Evolutionary conservation across 495 filamentous ascomycete genomes (phyloP).

Genomic region (Cudoniella acicularis): DNA sequence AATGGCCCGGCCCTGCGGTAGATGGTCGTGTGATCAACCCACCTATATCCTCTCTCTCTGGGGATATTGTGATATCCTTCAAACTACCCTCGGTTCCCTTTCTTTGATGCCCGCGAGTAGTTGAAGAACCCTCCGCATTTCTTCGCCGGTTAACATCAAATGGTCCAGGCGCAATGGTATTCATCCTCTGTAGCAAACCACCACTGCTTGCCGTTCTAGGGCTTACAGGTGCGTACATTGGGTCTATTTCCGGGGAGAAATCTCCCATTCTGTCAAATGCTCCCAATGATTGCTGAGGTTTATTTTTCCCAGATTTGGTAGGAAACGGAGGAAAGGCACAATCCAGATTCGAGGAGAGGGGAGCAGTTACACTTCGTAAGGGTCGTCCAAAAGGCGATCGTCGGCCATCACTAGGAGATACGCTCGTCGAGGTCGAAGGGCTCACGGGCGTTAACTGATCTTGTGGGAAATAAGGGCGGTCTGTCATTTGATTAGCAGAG

Average conservation of each 20-base stretch:
- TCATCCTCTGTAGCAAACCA: conserved; percentile 54
- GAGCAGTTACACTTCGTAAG: conserved; percentile 42
- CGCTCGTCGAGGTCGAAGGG: conserved; percentile 50
- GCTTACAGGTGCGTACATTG: conserved; percentile 45
- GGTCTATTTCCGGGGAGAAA: conserved; percentile 30
- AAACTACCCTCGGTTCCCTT: conserved; percentile 12
- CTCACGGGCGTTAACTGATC: conserved; percentile 61
- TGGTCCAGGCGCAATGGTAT: conserved; percentile 63
- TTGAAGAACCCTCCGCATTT: not conserved
- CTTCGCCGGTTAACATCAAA: conserved; percentile 45
- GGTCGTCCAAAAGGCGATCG: conserved; percentile 44
- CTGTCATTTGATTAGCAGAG: conserved; percentile 35
- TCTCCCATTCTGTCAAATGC: conserved; percentile 31
- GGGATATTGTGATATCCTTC: conserved; percentile 10
- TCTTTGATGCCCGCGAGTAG: conserved; percentile 15
- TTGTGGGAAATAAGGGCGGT: conserved; percentile 55
- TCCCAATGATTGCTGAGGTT: not conserved
- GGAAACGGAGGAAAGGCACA: conserved; percentile 61
- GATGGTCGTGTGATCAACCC: conserved; percentile 13
- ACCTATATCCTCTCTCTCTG: conserved; percentile 1
- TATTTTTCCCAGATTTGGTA: not conserved
- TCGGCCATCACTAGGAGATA: conserved; percentile 37
- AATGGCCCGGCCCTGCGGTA: conserved; percentile 21
- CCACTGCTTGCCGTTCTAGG: conserved; percentile 35
- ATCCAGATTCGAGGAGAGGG: conserved; percentile 47